Conservation (phyloP, 163 green algal genomes). For the Coccomyxa subellipsoidea region DNA sequence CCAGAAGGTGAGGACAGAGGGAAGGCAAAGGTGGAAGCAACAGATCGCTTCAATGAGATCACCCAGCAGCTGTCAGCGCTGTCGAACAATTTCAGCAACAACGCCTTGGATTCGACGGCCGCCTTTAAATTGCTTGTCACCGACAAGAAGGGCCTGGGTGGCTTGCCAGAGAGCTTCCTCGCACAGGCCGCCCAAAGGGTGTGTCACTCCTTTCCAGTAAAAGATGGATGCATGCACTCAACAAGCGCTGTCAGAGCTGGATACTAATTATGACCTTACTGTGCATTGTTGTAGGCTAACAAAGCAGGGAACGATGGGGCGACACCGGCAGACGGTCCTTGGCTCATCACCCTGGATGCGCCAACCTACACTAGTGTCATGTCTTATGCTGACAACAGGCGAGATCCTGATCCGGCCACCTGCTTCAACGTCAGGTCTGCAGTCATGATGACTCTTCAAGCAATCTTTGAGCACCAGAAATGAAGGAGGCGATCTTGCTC, state of each 20-base stretch:
- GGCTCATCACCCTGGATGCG: conserved; percentile 90
- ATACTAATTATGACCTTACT: not conserved
- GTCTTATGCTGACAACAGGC: conserved; percentile 4
- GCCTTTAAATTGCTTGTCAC: conserved; percentile 86
- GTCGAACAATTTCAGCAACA: conserved; percentile 91
- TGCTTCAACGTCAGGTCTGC: too few relatives aligned
- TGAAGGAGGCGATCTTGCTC: not conserved
- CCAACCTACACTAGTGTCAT: not conserved
- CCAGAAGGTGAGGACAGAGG: not conserved
- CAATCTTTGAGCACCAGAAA: too few relatives aligned
- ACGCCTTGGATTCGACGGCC: conserved; percentile 76
- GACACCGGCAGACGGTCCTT: conserved; percentile 81
- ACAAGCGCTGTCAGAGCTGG: too few relatives aligned
- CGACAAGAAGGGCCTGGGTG: conserved; percentile 73
- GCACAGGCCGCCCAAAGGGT: conserved; percentile 75
- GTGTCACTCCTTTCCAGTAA: not conserved
- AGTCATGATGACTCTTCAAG: too few relatives aligned
- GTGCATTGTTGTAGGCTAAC: not conserved
- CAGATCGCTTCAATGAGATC: conserved; percentile 93
- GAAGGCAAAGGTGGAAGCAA: conserved; percentile 47
- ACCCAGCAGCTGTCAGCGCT: conserved; percentile 89
- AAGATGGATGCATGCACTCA: too few relatives aligned
- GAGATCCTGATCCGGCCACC: too few relatives aligned
- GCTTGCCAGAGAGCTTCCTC: conserved; percentile 79
- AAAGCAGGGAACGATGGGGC: conserved; percentile 54